These are phyloP conservation scores for Lasiodiplodia theobromae DNA, from an alignment of 2,329 filamentous ascomycete species.

Conservation along the genomic window DNA sequence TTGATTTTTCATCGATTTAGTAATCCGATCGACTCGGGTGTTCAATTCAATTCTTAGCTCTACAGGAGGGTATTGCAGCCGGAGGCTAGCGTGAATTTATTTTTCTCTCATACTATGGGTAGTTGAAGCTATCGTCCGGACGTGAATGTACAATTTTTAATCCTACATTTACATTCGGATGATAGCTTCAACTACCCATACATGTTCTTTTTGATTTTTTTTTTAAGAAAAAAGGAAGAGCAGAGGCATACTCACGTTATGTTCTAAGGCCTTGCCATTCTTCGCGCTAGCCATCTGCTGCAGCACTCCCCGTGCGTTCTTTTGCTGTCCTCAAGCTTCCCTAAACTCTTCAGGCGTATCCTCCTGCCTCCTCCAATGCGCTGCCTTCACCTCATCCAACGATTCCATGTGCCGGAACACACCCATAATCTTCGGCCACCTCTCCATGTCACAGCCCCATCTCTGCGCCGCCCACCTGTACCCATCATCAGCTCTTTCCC, in stretches of 20 bases:
- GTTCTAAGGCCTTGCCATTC: too few species aligned
- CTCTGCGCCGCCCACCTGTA: constrained; percentile 58
- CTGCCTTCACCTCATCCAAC: constrained; percentile 60
- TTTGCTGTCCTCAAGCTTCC: background rate
- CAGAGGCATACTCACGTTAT: too few species aligned
- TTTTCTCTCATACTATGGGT: too few species aligned
- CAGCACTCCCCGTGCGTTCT: background rate
- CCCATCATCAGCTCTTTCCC: background rate
- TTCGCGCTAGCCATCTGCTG: too few species aligned
- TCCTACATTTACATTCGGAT: too few species aligned
- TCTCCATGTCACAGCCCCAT: constrained; percentile 60
- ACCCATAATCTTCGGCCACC: constrained; percentile 56
- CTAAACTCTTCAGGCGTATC: constrained; percentile 58
- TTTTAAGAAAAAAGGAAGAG: too few species aligned
- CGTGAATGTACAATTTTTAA: too few species aligned
- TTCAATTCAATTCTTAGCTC: background rate
- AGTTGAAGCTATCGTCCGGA: too few species aligned
- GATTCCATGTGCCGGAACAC: constrained; percentile 57
- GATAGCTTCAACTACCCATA: too few species aligned
- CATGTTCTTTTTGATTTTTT: too few species aligned
- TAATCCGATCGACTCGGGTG: background rate
- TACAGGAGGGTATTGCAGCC: too few species aligned
- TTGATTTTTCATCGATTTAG: background rate
- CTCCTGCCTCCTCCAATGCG: constrained; percentile 62
- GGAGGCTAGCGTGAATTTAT: too few species aligned